Base-by-base conservation (phyloP, 2,329 filamentous ascomycete genomes). In the Pestalotiopsis fici region DNA sequence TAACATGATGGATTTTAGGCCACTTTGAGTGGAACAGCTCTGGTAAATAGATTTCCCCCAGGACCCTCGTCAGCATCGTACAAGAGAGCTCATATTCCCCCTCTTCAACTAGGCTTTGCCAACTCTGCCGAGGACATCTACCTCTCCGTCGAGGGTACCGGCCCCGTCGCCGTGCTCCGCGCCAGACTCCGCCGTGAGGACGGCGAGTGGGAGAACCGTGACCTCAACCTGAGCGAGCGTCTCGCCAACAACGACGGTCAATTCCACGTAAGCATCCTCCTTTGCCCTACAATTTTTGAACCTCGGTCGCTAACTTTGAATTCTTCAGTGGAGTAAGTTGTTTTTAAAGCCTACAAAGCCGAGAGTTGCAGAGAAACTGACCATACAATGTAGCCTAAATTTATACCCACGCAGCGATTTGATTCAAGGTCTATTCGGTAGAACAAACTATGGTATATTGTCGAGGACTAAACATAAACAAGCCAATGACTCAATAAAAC, bases 211-310 rank as follows among this genome's bases (percentile, higher is more conserved):
- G 67, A 78, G 1, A 67, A 76, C 6, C 76, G 80, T 47, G 82
- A 90, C 71, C 70, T 90, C 70, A 89, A 90, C 79, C 81, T 90
- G 5, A 75, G 82, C 2, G 86, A 88, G 82, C 79, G 84, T 67
- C 81, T 90, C 65, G 76, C 77, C 67, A 90, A 90, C 77, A 71
- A 83, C 23, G 74, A 86, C 71, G 87, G 88, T n/a, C 31, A 67
- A 1, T 80, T 87, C 67, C 35, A 65, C 54, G 65, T 63, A 63
- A 43, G 66, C 59, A 37, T n/a, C 43, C n/a, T 50, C 6, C 18
- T 18, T 9, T 50, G 5, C 43, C 43, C n/a, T 50, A 3, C 43
- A 50, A 50, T n/a, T n/a, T 50, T 18, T n/a, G 43, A 50, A 7
- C 6, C 6, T 18, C 2, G n/a, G 6, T 50, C n/a, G 43, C 43